These are phyloP conservation scores for Elsinoe arachidis DNA, from an alignment of 2,329 filamentous ascomycete genomes.

Conservation along the genomic window DNA sequence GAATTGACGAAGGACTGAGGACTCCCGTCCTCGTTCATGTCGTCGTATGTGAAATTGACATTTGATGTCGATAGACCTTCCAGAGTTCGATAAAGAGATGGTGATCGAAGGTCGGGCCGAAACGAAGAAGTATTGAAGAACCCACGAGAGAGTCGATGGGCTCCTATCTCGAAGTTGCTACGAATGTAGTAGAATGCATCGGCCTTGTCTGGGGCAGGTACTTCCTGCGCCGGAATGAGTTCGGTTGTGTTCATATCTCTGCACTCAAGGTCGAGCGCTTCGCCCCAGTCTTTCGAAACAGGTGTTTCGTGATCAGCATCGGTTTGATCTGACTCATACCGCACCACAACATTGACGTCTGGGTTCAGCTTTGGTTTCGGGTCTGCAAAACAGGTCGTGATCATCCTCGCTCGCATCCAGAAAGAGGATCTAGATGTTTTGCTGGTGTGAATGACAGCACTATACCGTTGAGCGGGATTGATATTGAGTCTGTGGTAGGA, in stretches of 20 bases:
- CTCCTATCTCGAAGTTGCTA: constrained; percentile 52
- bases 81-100: constrained; percentile 44
- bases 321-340: constrained; percentile 30
- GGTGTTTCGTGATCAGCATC: constrained; percentile 20
- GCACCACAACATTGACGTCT: constrained; percentile 43
- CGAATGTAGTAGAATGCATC: constrained; percentile 48
- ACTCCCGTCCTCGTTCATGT: constrained; percentile 15
- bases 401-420: constrained; percentile 50
- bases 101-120: constrained; percentile 39
- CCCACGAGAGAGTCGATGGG: constrained; percentile 49
- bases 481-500: constrained; percentile 52
- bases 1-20: constrained; percentile 23
- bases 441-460: constrained; percentile 51
- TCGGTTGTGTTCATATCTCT: constrained; percentile 42
- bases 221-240: constrained; percentile 37
- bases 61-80: constrained; percentile 33
- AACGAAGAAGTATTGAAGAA: constrained; percentile 51
- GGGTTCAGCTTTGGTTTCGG: constrained; percentile 38
- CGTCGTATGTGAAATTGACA: constrained; percentile 19
- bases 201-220: constrained; percentile 38
- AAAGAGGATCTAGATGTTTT: constrained; percentile 24
- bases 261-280: constrained; percentile 42
- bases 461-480: constrained; percentile 62
- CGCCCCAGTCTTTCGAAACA: constrained; percentile 43
- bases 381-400: constrained; percentile 51